A percentile compares a stretch with the other conserved stretches of the same genome.
phyloP scores from a whole-genome alignment of 441 rosid genomes.

The Arabidopsis lyrata region DNA sequence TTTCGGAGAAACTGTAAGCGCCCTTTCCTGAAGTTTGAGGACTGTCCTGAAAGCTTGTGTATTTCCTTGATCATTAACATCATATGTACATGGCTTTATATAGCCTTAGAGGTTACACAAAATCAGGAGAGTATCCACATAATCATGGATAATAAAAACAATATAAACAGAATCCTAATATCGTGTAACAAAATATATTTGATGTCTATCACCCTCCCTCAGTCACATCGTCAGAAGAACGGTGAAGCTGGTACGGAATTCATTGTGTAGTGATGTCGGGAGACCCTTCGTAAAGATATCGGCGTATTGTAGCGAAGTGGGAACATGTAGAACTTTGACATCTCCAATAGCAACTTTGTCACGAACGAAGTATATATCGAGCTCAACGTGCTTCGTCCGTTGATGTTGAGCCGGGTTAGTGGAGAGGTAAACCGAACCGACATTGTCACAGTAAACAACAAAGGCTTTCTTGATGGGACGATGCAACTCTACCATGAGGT shows the following conservation, averaged over 20 bases:
- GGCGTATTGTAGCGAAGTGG: neutral
- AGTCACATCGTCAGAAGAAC: neutral
- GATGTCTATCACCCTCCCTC: neutral
- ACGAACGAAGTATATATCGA: neutral
- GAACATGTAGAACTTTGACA: neutral
- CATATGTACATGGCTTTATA: neutral
- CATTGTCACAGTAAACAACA: neutral
- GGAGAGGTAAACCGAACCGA: neutral
- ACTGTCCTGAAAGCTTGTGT: neutral
- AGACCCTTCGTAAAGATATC: neutral
- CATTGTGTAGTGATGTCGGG: accelerated
- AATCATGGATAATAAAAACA: neutral
- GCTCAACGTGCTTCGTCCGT: neutral
- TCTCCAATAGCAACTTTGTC: neutral
- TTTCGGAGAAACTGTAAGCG: too few relatives aligned
- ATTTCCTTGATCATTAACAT: neutral
- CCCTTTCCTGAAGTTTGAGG: too few relatives aligned
- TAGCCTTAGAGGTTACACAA: neutral
- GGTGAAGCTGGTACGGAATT: neutral
- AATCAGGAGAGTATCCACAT: neutral
- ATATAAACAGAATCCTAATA: too few relatives aligned
- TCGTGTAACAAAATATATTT: neutral
- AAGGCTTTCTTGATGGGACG: accelerated
- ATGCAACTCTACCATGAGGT: neutral
- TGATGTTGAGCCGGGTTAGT: neutral